Base-by-base conservation (phyloP, 352 stramenopile genomes). In the Phytopythium aichiense region DNA sequence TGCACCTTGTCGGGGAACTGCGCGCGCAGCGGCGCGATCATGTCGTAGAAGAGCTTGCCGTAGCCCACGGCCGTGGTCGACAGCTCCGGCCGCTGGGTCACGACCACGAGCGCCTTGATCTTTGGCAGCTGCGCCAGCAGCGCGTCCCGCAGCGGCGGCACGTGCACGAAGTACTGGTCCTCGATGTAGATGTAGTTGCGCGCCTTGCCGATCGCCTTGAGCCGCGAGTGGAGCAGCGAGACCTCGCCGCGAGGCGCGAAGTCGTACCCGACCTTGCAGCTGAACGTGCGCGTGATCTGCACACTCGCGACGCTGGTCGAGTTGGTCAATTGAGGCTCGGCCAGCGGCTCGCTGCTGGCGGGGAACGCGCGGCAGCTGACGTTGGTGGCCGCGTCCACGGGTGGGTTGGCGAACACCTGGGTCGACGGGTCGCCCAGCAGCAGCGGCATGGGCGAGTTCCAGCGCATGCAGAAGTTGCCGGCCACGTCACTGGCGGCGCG, bases 121-220 rank as follows among this genome's bases (percentile, higher is more conserved):
- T 30, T 58, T 2, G 77, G 79, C 20, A 89, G 58, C 1, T 79
- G 67, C 22, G 76, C 65, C 18, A 89, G 42, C 7, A 91, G 55
- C 0, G 71, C 75, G 11, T 74, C 60, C 0, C 87, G 54, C 7
- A 89, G 51, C 48, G 82, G 60, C 0, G 75, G 77, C 5, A 89
- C 75, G 28, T 72, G 55, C 0, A 84, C 63, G 43, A 88, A 86
- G 67, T 88, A 88, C 67, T 88, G 79, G 58, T 88, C 79, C 45
- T 88, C 76, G 25, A 88, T 80, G 68, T 85, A 88, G 37, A 88
- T 79, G 50, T 73, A 88, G 64, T 87, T 88, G 58, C 77, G 77
- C 4, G 79, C 79, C 45, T 73, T 77, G 25, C 64, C 61, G 38
- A 87, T 77, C 15, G 73, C 79, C 59, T 88, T 85, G 58, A 88